Conservation (phyloP, 129 eudicot genomes). For the Smallanthus sonchifolius region DNA sequence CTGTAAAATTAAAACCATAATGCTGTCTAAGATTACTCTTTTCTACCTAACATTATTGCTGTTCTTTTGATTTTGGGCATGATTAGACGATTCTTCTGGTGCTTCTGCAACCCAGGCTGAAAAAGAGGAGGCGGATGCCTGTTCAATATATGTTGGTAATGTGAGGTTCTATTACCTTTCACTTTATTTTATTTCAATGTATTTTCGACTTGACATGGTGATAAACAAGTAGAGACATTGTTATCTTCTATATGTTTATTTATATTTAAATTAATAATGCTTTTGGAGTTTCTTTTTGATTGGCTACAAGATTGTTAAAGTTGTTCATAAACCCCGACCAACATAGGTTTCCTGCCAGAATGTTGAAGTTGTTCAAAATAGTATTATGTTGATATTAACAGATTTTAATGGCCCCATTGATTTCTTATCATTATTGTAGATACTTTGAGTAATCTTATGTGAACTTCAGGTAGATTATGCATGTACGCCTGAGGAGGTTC, state of each 20-base stretch:
- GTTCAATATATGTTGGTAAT: conserved; percentile 89
- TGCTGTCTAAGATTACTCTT: neutral
- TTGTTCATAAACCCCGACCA: neutral
- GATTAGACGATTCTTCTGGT: conserved; percentile 52
- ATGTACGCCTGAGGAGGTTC: conserved; percentile 93
- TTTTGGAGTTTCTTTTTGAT: neutral
- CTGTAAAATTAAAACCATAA: neutral
- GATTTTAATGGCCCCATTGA: neutral
- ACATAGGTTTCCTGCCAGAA: neutral
- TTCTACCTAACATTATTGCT: conserved; percentile 3
- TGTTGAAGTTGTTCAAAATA: neutral
- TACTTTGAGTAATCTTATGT: neutral
- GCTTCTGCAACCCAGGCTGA: conserved; percentile 71
- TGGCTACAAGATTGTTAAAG: neutral
- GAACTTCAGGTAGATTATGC: conserved; percentile 82
- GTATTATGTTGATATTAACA: neutral
- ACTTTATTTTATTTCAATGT: conserved; percentile 2
- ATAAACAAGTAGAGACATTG: neutral
- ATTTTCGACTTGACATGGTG: neutral
- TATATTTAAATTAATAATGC: neutral
- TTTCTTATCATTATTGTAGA: neutral
- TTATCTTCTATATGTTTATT: neutral
- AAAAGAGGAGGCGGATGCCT: conserved; percentile 88
- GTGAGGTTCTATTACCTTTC: conserved; percentile 53
- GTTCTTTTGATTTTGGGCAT: conserved; percentile 21